A percentile compares a stretch with the other conserved stretches of the same genome.
Conservation (phyloP, 2,329 filamentous ascomycete species). For the Talaromyces sp. region DNA sequence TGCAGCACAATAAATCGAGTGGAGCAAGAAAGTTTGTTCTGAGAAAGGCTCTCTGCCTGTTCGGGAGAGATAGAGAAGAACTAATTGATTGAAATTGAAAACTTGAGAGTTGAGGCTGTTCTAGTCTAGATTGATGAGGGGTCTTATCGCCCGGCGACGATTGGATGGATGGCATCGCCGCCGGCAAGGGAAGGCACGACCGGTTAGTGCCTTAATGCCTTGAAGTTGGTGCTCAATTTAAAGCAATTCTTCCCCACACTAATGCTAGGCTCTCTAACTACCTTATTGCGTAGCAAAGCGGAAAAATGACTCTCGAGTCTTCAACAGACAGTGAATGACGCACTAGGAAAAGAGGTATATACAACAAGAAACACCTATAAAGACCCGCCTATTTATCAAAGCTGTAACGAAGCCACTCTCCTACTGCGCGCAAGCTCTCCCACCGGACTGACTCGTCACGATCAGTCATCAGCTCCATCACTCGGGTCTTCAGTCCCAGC, state of each 20-base stretch:
- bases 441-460: slow-evolving; percentile 83
- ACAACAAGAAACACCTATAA: not conserved
- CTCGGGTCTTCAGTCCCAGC: slow-evolving; percentile 75
- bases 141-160: not conserved
- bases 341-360: slow-evolving; percentile 2
- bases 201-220: slow-evolving; percentile 1
- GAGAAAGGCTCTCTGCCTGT: not conserved
- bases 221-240: not conserved
- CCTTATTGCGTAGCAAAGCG: too few species aligned
- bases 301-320: not conserved
- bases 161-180: not conserved
- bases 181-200: not conserved
- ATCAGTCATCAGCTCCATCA: slow-evolving; percentile 93
- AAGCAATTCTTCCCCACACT: not conserved
- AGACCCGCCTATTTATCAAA: slow-evolving; percentile 46
- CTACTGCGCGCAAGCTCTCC: slow-evolving; percentile 85
- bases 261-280: too few species aligned
- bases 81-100: not conserved
- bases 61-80: not conserved
- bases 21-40: not conserved
- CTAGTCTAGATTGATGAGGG: not conserved
- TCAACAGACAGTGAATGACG: not conserved
- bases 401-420: slow-evolving; percentile 71
- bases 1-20: not conserved
- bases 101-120: not conserved